These are phyloP conservation scores for Coniochaeta prunicola DNA, from an alignment of 2,329 filamentous ascomycete genomes.

Conservation along the genomic window DNA sequence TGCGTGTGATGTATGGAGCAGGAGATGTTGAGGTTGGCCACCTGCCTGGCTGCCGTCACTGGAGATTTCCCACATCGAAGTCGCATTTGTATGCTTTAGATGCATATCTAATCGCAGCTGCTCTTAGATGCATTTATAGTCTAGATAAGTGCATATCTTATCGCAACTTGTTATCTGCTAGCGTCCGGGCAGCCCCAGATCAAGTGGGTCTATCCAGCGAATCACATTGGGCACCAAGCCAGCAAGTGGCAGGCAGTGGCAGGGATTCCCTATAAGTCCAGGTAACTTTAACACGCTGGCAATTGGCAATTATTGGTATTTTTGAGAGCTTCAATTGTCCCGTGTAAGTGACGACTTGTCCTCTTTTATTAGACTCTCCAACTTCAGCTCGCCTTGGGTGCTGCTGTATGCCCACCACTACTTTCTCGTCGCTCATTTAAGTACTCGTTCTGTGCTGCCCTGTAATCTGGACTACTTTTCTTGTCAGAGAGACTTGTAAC, in stretches of 20 bases:
- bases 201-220: not conserved
- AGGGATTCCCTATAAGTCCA: not conserved
- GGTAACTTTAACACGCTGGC: conserved; percentile 17
- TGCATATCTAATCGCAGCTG: conserved; percentile 2
- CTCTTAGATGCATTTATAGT: no score
- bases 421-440: not conserved
- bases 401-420: not conserved
- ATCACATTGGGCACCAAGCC: not conserved
- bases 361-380: not conserved
- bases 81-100: not conserved
- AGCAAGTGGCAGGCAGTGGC: not conserved
- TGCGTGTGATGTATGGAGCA: not conserved
- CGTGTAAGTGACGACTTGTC: conserved; percentile 1
- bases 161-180: not conserved
- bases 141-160: conserved; percentile 1
- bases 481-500: not conserved
- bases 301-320: conserved; percentile 5
- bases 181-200: not conserved
- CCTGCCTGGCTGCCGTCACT: not conserved
- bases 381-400: not conserved
- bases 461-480: not conserved
- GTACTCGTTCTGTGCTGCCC: not conserved
- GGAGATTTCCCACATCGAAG: not conserved
- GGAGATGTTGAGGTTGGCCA: not conserved
- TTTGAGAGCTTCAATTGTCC: not conserved